A percentile compares a stretch with the other conserved stretches of the same genome.
Evolutionary conservation across 345 rosid species (phyloP).

Genomic region (Acer negundo): DNA sequence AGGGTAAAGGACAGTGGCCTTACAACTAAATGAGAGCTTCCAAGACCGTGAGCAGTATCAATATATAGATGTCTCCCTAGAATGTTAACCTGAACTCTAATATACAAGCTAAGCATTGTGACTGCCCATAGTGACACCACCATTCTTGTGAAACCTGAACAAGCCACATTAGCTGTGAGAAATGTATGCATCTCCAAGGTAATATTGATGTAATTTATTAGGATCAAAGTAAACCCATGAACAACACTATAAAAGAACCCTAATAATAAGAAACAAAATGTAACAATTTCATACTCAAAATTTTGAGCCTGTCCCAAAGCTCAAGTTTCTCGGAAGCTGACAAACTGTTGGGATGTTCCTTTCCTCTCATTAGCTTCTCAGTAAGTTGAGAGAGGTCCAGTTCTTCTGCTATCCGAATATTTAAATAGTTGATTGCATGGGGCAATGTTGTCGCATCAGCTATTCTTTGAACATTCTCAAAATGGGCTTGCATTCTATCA

Average conservation of each 20-base stretch:
- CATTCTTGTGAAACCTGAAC: constrained; percentile 90
- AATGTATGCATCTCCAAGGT: constrained; percentile 18
- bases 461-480: constrained; percentile 83
- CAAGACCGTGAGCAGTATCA: constrained; percentile 81
- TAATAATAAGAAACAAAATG: constrained; percentile 11
- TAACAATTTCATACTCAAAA: constrained; percentile 55
- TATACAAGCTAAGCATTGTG: constrained; percentile 80
- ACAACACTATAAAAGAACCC: constrained; percentile 8
- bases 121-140: constrained; percentile 80
- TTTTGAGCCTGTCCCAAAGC: constrained; percentile 87
- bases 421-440: constrained; percentile 69
- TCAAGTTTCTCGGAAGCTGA: constrained; percentile 78
- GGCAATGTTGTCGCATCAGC: constrained; percentile 84
- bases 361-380: constrained; percentile 73
- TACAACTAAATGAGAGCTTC: constrained; percentile 65
- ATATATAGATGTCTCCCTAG: constrained; percentile 92
- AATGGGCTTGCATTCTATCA: constrained; percentile 84
- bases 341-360: constrained; percentile 64
- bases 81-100: constrained; percentile 94
- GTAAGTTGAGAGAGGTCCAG: constrained; percentile 70
- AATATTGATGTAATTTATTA: not conserved
- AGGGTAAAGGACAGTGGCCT: constrained; percentile 27
- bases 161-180: constrained; percentile 17
- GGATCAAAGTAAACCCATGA: not conserved
- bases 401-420: constrained; percentile 62